A percentile compares a stretch with the other conserved stretches of the same genome.
Evolutionary conservation across 2,329 filamentous ascomycete species (phyloP).

Genomic region (Pseudocercospora fijiensis): DNA sequence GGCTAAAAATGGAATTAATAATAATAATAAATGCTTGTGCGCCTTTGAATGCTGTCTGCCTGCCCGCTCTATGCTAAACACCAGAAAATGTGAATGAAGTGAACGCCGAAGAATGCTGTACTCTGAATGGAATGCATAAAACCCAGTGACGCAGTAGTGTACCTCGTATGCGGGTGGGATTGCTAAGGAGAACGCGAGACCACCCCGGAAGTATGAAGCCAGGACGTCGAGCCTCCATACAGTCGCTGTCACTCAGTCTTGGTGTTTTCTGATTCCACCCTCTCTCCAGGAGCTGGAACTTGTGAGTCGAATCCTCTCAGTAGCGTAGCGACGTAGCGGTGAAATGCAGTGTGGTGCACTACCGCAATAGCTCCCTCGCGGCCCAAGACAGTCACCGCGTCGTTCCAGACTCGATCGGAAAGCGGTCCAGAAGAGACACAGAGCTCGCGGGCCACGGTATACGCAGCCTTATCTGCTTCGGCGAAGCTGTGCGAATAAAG

Average conservation of each 20-base stretch:
- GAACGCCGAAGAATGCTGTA: background rate
- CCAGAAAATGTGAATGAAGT: too few relatives aligned
- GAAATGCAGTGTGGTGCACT: slow-evolving; percentile 14
- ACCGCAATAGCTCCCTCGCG: slow-evolving; percentile 7
- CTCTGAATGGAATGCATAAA: background rate
- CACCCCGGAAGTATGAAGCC: background rate
- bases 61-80: too few relatives aligned
- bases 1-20: background rate
- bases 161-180: background rate
- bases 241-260: background rate
- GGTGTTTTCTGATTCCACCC: slow-evolving; percentile 1
- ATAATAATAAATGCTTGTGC: background rate
- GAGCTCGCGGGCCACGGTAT: slow-evolving; percentile 15
- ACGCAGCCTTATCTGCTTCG: slow-evolving; percentile 10
- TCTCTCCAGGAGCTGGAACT: slow-evolving; percentile 15
- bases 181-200: background rate
- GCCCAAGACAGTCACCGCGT: slow-evolving; percentile 13
- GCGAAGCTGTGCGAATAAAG: slow-evolving; percentile 13
- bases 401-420: slow-evolving; percentile 13
- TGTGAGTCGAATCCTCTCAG: slow-evolving; percentile 24
- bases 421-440: slow-evolving; percentile 11
- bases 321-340: slow-evolving; percentile 19
- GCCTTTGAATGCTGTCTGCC: too few relatives aligned
- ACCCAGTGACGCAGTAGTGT: background rate
- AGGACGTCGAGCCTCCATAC: background rate